Base-by-base conservation (phyloP, 306 rosid species). In the Dalbergia cochinchinensis region DNA sequence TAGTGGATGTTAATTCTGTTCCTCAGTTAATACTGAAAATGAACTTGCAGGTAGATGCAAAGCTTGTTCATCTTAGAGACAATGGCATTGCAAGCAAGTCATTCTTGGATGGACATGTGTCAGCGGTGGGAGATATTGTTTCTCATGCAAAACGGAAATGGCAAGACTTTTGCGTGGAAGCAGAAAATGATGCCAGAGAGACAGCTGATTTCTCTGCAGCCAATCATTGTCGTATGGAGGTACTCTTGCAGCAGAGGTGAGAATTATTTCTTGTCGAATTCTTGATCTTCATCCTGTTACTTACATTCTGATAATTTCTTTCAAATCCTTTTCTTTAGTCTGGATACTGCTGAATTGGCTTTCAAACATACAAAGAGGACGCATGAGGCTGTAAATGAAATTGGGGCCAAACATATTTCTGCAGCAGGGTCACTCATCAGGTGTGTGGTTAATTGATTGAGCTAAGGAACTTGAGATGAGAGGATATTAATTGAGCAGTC, bases 221-320 rank as follows among this genome's bases (percentile, higher is more conserved):
- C 5, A 93, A 93, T 76, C 99, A 96, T 86, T 93, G 98, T 68
- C 96, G 93, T 15, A 85, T 93, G 92, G 98, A 93, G 80, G 86
- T 22, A 22, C 91, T 93, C 62, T 68, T 93, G 73, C 94, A 93
- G 79, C 91, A 93, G 66, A 83, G 94, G 99, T 87, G 81, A 63
- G 86, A 69, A 14, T 39, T 48, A 13, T 8, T 45, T 26, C 20
- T 48, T 5, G 14, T 14, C 31, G 8, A 51, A 53, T 65, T 26
- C 42, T 59, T 54, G 47, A 5, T 77, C 66, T 13, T 1, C 4
- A 63, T 63, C 8, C 42, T 34, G 0, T 63, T 10, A 81, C 9
- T 44, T 44, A 44, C 50, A 44, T 44, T 83, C 37, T 39, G 50
- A 44, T 60, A 68, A 76, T 42, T 19, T 51, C 34, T 64, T 34